Evolutionary conservation across 352 stramenopile species (phyloP), one percentile per base, ranked within the genome.

Genomic region (Paralagenidium karlingii): DNA sequence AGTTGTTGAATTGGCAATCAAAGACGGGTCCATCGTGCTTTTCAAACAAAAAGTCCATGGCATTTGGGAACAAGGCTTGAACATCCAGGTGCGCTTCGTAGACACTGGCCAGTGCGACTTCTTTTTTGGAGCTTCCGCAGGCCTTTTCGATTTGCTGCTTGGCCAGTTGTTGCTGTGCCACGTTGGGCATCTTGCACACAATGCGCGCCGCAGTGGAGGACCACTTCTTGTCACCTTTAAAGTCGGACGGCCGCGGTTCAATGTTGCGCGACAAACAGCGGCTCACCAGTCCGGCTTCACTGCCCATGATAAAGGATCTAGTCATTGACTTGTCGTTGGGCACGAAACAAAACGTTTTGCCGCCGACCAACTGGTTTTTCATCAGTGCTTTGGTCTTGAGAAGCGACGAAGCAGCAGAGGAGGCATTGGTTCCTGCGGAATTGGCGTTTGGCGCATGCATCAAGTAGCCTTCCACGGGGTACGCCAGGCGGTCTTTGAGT

Each of bases 401-500:
- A n/a, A n/a, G 13, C 18, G 13, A 8, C 20, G 22, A 15, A 9
- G 18, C 19, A 26, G 13, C 8, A 24, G n/a, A 45, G 16, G 38
- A 21, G 21, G 20, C 25, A 5, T 45, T 12, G 5, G n/a, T n/a
- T 5, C 25, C 26, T 8, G n/a, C n/a, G 12, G 19, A 13, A 25
- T 38, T 12, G 27, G 31, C 34, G 39, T 31, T 11, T 20, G 63
- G 53, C 7, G 77, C 24, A 24, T 80, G 65, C 45, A 93, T 67
- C n/a, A 80, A 56, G 47, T 89, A 90, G 8, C 81, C 81, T 46
- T 92, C 78, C n/a, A 89, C 66, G 0, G 81, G 81, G 43, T 69
- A 85, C 29, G 67, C 45, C 31, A 94, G 71, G 19, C 30, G 30
- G 57, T 94, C 81, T 43, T 86, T 83, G 19, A 92, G 53, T 24